Evolutionary conservation across 805 yeast genomes (phyloP).

Genomic region (Pichia membranifaciens): DNA sequence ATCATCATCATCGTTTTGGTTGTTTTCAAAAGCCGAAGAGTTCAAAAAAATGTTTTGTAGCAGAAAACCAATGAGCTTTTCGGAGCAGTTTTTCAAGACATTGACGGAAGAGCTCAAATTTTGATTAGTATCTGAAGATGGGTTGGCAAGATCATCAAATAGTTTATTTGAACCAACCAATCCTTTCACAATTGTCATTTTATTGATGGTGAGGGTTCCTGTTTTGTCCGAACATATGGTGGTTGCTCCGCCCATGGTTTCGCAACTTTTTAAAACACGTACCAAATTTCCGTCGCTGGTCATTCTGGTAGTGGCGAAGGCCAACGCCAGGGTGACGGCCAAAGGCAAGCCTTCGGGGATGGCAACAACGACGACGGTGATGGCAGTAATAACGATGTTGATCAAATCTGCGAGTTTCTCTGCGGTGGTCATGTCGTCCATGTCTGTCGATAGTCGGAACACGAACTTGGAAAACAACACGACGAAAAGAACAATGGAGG

Average conservation of each 20-base stretch:
- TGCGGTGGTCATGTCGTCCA: constrained; percentile 46
- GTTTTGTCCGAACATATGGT: constrained; percentile 97
- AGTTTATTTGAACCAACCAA: constrained; percentile 47
- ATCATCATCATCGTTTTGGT: constrained; percentile 27
- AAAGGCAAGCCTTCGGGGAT: constrained; percentile 99
- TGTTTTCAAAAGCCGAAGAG: constrained; percentile 81
- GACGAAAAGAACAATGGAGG: constrained; percentile 75
- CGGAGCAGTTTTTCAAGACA: constrained; percentile 4
- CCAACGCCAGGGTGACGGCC: constrained; percentile 94
- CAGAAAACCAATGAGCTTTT: constrained; percentile 25
- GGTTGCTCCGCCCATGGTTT: constrained; percentile 98
- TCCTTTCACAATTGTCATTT: constrained; percentile 85
- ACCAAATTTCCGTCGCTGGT: constrained; percentile 93
- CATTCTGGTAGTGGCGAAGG: constrained; percentile 98
- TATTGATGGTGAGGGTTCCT: constrained; percentile 92
- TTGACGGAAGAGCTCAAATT: background rate
- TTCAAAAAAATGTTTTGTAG: constrained; percentile 64
- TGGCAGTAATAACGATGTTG: constrained; percentile 82
- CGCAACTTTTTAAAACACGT: constrained; percentile 90
- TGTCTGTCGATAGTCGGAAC: constrained; percentile 45
- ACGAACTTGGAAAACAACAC: constrained; percentile 74
- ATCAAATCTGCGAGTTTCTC: constrained; percentile 80
- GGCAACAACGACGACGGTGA: constrained; percentile 92
- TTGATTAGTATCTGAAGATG: no score
- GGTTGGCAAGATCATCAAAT: constrained; percentile 42